These are phyloP conservation scores for Nemania diffusa DNA, from an alignment of 2,329 filamentous ascomycete species.

Conservation along the genomic window DNA sequence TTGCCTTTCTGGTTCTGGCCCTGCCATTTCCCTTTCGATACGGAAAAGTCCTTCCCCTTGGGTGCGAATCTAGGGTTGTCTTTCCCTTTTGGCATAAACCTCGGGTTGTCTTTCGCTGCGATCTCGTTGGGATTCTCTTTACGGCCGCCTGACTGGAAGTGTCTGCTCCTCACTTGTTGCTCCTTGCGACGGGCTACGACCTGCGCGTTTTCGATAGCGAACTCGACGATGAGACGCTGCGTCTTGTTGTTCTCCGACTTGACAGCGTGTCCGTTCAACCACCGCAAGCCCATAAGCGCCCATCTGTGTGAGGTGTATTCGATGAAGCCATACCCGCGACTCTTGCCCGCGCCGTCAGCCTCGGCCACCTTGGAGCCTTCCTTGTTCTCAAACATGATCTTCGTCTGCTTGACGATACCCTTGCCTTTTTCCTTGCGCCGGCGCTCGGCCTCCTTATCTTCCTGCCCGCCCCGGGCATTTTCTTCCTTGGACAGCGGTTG, in stretches of 20 bases:
- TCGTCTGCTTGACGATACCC: constrained; percentile 89
- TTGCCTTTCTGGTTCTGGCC: constrained; percentile 25
- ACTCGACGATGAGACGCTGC: constrained; percentile 92
- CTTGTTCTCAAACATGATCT: constrained; percentile 90
- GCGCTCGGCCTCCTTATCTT: constrained; percentile 83
- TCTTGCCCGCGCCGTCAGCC: constrained; percentile 79
- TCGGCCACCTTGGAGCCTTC: constrained; percentile 87
- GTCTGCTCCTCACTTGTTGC: constrained; percentile 50
- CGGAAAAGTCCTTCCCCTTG: constrained; percentile 4
- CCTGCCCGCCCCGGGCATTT: constrained; percentile 78
- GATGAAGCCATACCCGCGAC: constrained; percentile 95
- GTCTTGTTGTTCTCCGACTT: constrained; percentile 76
- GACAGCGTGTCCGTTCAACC: constrained; percentile 82
- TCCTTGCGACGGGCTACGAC: constrained; percentile 85
- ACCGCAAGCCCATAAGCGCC: constrained; percentile 93
- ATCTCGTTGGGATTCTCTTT: constrained; percentile 31
- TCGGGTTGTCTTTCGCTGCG: constrained; percentile 15
- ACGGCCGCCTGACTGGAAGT: constrained; percentile 1
- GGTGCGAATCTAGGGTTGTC: constrained; percentile 42
- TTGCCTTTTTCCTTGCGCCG: constrained; percentile 84
- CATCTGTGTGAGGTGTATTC: constrained; percentile 95
- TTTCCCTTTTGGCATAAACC: constrained; percentile 39
- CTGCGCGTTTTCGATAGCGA: constrained; percentile 97
- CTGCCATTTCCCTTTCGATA: constrained; percentile 44
- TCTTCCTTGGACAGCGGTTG: constrained; percentile 91